Evolutionary conservation across 345 rosid species (phyloP).

Genomic region (Hibiscus tridactylites): DNA sequence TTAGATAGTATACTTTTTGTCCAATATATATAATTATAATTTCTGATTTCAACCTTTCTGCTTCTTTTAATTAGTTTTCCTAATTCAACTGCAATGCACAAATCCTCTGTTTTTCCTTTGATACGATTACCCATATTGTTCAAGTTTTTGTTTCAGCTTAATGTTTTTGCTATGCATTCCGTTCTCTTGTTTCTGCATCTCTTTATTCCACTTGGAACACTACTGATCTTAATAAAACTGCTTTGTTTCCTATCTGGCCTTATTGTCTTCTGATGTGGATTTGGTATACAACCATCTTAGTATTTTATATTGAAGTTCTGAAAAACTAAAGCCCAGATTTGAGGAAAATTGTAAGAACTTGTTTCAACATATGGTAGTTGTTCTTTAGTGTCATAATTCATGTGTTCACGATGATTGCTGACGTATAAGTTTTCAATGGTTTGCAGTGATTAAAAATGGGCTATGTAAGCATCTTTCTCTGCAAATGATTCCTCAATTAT

Average conservation of each 20-base stretch:
- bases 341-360: background rate
- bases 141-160: background rate
- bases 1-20: background rate
- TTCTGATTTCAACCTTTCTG: background rate
- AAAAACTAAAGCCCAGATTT: background rate
- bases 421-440: slow-evolving; percentile 5
- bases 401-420: background rate
- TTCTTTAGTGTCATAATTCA: background rate
- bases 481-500: slow-evolving; percentile 55
- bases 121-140: background rate
- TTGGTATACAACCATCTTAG: background rate
- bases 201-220: background rate
- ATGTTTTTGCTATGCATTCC: background rate
- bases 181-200: background rate
- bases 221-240: background rate
- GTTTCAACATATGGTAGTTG: background rate
- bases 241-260: background rate
- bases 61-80: background rate
- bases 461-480: slow-evolving; percentile 61
- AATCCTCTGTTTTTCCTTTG: background rate
- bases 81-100: background rate
- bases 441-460: slow-evolving; percentile 52
- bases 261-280: background rate
- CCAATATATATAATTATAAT: background rate
- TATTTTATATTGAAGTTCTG: background rate